phyloP scores from a whole-genome alignment of 73 alveolate genomes.

The Durusdinium trenchii region DNA sequence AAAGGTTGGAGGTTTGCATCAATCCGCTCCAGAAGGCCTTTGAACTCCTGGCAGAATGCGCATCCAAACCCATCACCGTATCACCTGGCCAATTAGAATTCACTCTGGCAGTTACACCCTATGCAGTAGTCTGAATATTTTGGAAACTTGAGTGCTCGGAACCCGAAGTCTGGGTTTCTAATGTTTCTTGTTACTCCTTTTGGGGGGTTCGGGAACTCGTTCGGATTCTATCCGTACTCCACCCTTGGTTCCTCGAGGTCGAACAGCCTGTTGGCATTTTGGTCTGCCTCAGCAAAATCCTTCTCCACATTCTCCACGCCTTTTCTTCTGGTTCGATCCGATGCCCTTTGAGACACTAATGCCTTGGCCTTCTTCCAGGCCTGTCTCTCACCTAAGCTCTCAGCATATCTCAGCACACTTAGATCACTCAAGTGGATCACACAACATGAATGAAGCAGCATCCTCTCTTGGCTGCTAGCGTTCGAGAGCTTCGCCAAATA shows the following conservation, averaged over 20 bases:
- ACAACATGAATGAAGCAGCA: neutral
- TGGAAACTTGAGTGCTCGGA: too few relatives aligned
- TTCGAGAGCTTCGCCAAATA: constrained; percentile 81
- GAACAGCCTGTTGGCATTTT: constrained; percentile 39
- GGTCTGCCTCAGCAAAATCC: constrained; percentile 76
- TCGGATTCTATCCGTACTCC: too few relatives aligned
- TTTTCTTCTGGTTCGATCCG: constrained; percentile 48
- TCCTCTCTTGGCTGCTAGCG: neutral
- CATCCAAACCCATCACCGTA: too few relatives aligned
- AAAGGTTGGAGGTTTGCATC: constrained; percentile 73
- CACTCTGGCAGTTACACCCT: too few relatives aligned
- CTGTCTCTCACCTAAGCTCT: constrained; percentile 62
- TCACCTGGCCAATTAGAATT: too few relatives aligned
- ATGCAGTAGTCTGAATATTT: too few relatives aligned
- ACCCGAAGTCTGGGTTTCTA: too few relatives aligned
- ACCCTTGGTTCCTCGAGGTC: constrained; percentile 85
- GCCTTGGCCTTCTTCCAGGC: constrained; percentile 95
- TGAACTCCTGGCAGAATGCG: constrained; percentile 63
- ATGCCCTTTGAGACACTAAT: constrained; percentile 51
- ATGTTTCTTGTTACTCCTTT: too few relatives aligned
- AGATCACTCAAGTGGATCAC: neutral
- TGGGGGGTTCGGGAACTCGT: too few relatives aligned
- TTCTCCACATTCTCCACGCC: constrained; percentile 16
- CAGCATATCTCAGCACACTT: neutral
- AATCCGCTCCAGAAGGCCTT: constrained; percentile 78